Evolutionary conservation across 2,329 filamentous ascomycete genomes (phyloP), one percentile per base, ranked within the genome.

Genomic region (Ampelomyces quisqualis): DNA sequence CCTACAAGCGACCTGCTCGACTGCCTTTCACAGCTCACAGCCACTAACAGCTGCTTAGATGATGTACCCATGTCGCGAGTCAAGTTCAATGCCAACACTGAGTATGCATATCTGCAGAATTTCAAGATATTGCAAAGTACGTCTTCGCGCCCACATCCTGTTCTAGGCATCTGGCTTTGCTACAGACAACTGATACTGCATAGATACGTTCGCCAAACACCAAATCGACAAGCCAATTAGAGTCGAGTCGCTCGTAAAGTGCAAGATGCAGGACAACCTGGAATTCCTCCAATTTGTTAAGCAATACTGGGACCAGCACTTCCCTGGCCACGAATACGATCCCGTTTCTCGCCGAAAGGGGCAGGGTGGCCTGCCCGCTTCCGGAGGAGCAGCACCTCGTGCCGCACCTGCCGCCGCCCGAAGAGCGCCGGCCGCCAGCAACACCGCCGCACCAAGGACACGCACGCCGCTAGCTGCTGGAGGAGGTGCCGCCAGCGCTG

Each of bases 181-280:
- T 22, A 13, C 18, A 34, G 7, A 21, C n/a, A 7, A 30, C 45
- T 49, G 21, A 53, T 43, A 31, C 18, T 2, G 5, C n/a, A 17
- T 60, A 90, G 91, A 90, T 70, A 78, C 80, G 53, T 97, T 97
- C 67, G 78, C 83, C 49, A 87, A 86, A 70, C 90, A 97, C 73
- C 77, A 83, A 52, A 80, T 98, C 74, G 90, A 97, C 61, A 90
- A 90, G 68, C 85, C 86, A 19, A 84, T 98, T 58, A 89, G 89
- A 45, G 89, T 97, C 67, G 83, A 95, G 70, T 77, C 80, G 43
- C 83, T 98, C 45, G 82, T 93, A 61, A 98, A 97, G 73, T 98
- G 93, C 79, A 96, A 95, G 78, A 98, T 98, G 91, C 93, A 98
- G 79, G 93, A 98, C 72, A 98, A 98, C 76, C 86, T 98, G 60